Percentiles rank a stretch among this genome's conserved stretches.
Conservation (phyloP, 371 early-diverging fungal genomes). For the Mucor lusitanicus region DNA sequence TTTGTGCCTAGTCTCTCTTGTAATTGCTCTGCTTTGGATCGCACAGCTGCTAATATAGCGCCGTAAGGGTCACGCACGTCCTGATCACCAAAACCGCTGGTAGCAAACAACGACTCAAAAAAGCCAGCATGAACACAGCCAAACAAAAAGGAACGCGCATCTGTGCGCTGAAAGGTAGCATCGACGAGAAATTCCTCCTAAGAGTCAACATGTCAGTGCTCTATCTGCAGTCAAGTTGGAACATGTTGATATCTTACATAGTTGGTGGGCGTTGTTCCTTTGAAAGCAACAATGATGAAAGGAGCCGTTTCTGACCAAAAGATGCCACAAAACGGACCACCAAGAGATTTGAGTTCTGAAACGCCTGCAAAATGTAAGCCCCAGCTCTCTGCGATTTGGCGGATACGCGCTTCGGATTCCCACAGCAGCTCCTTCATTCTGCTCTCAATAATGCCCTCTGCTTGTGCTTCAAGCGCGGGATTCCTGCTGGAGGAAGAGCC, state of each 20-base stretch:
- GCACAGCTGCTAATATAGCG: constrained; percentile 42
- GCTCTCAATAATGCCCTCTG: neutral
- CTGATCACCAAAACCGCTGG: constrained; percentile 14
- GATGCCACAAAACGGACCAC: constrained; percentile 54
- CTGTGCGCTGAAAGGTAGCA: constrained; percentile 36
- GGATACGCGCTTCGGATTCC: constrained; percentile 30
- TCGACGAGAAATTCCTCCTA: constrained; percentile 45
- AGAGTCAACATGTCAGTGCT: neutral
- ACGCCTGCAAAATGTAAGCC: constrained; percentile 50
- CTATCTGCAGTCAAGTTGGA: neutral
- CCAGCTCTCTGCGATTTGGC: constrained; percentile 28
- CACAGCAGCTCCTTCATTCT: constrained; percentile 16
- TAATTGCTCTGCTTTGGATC: constrained; percentile 29
- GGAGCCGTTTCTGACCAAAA: constrained; percentile 46
- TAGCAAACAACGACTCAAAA: constrained; percentile 37
- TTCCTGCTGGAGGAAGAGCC: neutral
- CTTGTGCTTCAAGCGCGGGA: neutral
- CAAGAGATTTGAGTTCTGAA: constrained; percentile 49
- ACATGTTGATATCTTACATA: constrained; percentile 19
- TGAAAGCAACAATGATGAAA: constrained; percentile 44
- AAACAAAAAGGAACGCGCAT: constrained; percentile 36
- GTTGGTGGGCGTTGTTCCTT: constrained; percentile 44
- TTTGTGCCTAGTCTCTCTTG: constrained; percentile 21
- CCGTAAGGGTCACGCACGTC: constrained; percentile 49
- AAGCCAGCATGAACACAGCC: constrained; percentile 45